A percentile compares a stretch with the other conserved stretches of the same genome.
These are phyloP conservation scores for Fusarium phyllophilum DNA, from an alignment of 2,329 filamentous ascomycete genomes.

Conservation along the genomic window DNA sequence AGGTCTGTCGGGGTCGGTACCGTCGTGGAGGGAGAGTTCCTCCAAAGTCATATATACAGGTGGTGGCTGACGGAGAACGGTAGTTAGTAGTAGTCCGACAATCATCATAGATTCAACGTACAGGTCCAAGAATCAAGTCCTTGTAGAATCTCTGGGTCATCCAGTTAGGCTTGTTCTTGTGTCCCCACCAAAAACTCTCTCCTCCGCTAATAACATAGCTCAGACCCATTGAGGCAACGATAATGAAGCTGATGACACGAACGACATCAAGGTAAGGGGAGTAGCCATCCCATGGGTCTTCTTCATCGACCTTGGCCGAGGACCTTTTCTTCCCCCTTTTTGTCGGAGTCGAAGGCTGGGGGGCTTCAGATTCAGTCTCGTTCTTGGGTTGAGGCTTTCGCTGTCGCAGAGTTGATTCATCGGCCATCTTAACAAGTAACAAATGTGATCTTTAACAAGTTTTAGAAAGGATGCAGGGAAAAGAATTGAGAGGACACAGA, in stretches of 20 bases:
- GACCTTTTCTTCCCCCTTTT: slow-evolving; percentile 37
- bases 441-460: not conserved
- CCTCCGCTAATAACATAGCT: slow-evolving; percentile 81
- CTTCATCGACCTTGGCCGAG: slow-evolving; percentile 47
- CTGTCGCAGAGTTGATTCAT: slow-evolving; percentile 56
- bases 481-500: not conserved
- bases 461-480: not conserved
- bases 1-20: slow-evolving; percentile 76
- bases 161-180: slow-evolving; percentile 70
- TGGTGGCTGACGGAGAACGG: slow-evolving; percentile 53
- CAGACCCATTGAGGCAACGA: slow-evolving; percentile 73
- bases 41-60: slow-evolving; percentile 78
- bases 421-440: slow-evolving; percentile 47
- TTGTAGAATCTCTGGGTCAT: slow-evolving; percentile 67
- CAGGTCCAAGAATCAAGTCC: slow-evolving; percentile 44
- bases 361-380: slow-evolving; percentile 27
- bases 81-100: slow-evolving; percentile 6
- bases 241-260: slow-evolving; percentile 73
- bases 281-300: slow-evolving; percentile 62
- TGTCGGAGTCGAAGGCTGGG: slow-evolving; percentile 41
- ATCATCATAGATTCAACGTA: slow-evolving; percentile 21
- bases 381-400: slow-evolving; percentile 52
- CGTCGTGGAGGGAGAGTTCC: slow-evolving; percentile 81
- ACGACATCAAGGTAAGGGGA: slow-evolving; percentile 71
- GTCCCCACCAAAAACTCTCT: slow-evolving; percentile 75